Conservation (phyloP, 176 grass and related monocot species). For the Cenchrus fungigraminus region DNA sequence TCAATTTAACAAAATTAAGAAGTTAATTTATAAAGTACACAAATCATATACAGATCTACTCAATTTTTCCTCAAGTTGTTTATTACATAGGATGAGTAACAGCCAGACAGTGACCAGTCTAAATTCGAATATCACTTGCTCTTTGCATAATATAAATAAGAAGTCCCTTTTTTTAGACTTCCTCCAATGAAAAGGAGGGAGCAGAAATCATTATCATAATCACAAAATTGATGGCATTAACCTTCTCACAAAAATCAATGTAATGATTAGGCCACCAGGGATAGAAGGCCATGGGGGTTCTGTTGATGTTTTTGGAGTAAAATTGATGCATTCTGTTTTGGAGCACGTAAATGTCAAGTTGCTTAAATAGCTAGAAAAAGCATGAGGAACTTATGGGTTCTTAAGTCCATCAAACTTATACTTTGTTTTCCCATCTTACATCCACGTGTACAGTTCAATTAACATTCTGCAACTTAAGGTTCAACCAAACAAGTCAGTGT, state of each 20-base stretch:
- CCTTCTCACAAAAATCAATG: conserved; percentile 2
- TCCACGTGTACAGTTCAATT: not conserved
- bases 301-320: not conserved
- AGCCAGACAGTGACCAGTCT: not conserved
- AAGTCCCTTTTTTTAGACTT: not conserved
- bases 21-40: not conserved
- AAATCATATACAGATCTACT: conserved; percentile 14
- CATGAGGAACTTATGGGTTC: not conserved
- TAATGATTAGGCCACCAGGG: not conserved
- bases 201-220: not conserved
- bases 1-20: not conserved
- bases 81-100: not conserved
- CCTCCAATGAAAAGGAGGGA: not conserved
- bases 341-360: not conserved
- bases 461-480: not conserved
- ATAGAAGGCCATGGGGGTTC: not conserved
- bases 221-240: conserved; percentile 6
- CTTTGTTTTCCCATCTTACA: not conserved
- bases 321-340: not conserved
- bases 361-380: not conserved
- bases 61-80: not conserved
- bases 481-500: conserved; percentile 19
- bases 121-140: conserved; percentile 22
- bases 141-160: not conserved
- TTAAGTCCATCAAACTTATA: not conserved